These are phyloP conservation scores for Eucalyptus microcorys DNA, from an alignment of 345 rosid species.

Conservation along the genomic window DNA sequence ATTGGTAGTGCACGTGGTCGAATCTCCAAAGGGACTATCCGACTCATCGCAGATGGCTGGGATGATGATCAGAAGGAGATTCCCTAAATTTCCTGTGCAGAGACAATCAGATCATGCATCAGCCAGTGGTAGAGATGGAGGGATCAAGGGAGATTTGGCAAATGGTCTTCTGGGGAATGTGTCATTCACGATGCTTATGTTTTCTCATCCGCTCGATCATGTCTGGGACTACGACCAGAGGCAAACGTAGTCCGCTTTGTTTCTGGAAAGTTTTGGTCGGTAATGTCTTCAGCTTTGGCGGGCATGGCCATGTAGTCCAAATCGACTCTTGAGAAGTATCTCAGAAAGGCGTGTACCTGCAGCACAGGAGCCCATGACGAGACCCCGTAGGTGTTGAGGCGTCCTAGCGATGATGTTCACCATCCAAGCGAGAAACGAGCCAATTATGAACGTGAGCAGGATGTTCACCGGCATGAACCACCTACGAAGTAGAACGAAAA, in stretches of 20 bases:
- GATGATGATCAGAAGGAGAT: slow-evolving; percentile 13
- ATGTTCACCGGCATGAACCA: slow-evolving; percentile 59
- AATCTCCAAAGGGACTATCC: slow-evolving; percentile 14
- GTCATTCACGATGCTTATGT: background rate
- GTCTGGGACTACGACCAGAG: background rate
- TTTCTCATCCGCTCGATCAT: background rate
- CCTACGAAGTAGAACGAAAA: background rate
- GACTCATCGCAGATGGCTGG: slow-evolving; percentile 16
- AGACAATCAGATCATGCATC: background rate
- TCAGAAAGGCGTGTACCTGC: background rate
- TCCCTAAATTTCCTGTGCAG: slow-evolving; percentile 17
- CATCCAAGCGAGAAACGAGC: slow-evolving; percentile 43
- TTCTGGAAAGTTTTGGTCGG: background rate
- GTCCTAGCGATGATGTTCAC: slow-evolving; percentile 31
- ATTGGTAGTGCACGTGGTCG: background rate
- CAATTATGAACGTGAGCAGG: slow-evolving; percentile 35
- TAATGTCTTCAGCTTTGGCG: background rate
- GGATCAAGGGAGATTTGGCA: background rate
- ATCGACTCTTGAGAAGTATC: background rate
- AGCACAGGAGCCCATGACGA: slow-evolving; percentile 13
- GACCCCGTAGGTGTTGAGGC: slow-evolving; percentile 28
- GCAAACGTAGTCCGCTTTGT: background rate
- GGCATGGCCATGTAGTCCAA: background rate
- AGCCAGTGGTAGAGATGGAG: background rate
- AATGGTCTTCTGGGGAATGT: background rate